Percentiles rank a stretch among this genome's conserved stretches.
Evolutionary conservation across 768 basidiomycete genomes (phyloP).

Genomic region (Cystofilobasidium bisporidii): DNA sequence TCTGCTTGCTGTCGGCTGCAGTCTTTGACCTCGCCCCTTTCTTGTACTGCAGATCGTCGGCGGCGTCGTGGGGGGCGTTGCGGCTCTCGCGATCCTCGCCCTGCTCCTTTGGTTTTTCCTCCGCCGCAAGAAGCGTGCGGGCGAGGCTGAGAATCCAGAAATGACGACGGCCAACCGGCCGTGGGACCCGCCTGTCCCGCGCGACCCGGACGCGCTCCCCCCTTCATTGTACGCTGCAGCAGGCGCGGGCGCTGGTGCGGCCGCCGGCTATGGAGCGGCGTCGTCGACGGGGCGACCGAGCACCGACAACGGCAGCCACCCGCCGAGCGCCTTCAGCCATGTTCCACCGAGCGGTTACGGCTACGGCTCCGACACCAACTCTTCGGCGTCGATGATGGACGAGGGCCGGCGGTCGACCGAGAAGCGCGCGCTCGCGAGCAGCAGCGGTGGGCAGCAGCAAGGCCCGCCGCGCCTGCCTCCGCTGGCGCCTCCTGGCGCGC

Average conservation of each 20-base stretch:
- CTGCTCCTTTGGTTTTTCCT: slow-evolving; percentile 35
- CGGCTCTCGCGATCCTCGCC: slow-evolving; percentile 31
- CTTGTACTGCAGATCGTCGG: slow-evolving; percentile 38
- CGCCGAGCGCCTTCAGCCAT: slow-evolving; percentile 21
- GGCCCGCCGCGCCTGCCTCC: neutral
- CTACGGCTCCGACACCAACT: neutral
- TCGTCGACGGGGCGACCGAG: neutral
- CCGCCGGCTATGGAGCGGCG: too few relatives aligned
- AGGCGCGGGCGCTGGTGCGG: too few relatives aligned
- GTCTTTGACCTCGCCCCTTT: slow-evolving; percentile 31
- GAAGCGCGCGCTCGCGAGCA: slow-evolving; percentile 6
- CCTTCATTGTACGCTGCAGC: neutral
- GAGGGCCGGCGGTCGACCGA: slow-evolving; percentile 14
- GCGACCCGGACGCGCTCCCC: slow-evolving; percentile 19
- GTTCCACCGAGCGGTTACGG: slow-evolving; percentile 15
- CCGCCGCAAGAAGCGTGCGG: slow-evolving; percentile 29
- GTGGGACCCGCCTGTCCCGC: slow-evolving; percentile 24
- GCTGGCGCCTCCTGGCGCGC: neutral
- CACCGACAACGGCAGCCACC: neutral
- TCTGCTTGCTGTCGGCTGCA: neutral
- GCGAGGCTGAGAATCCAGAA: slow-evolving; percentile 11
- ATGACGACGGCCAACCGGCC: slow-evolving; percentile 24
- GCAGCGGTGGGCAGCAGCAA: neutral
- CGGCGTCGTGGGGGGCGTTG: slow-evolving; percentile 38
- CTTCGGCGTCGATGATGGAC: neutral